Conservation (phyloP, 2,329 filamentous ascomycete genomes). For the Colletotrichum destructivum region DNA sequence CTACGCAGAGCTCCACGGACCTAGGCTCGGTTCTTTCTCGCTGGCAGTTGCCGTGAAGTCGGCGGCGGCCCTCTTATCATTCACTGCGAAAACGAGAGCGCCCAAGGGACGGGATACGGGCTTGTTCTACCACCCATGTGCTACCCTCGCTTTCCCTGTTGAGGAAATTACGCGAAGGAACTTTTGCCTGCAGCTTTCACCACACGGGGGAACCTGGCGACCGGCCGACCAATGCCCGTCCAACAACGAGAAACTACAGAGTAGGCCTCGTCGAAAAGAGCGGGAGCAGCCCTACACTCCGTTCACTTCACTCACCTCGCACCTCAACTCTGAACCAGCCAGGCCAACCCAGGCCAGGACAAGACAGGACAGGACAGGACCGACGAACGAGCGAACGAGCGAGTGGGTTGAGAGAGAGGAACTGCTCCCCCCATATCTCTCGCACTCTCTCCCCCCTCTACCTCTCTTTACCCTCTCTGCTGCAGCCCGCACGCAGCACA, state of each 20-base stretch:
- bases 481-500: not conserved
- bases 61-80: conserved; percentile 34
- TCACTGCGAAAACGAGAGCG: conserved; percentile 31
- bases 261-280: conserved; percentile 30
- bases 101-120: conserved; percentile 39
- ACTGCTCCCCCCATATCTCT: conserved; percentile 43
- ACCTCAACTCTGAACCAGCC: conserved; percentile 8
- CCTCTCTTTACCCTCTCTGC: conserved; percentile 9
- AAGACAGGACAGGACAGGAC: no score
- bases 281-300: conserved; percentile 11
- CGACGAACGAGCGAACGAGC: conserved; percentile 14
- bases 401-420: conserved; percentile 16
- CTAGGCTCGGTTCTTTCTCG: conserved; percentile 24
- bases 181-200: conserved; percentile 57
- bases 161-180: conserved; percentile 56
- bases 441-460: conserved; percentile 27
- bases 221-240: conserved; percentile 45
- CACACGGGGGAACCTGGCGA: conserved; percentile 52
- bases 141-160: conserved; percentile 54
- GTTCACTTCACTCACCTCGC: not conserved
- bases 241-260: conserved; percentile 28
- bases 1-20: conserved; percentile 38
- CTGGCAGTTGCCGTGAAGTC: conserved; percentile 8
- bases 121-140: conserved; percentile 42
- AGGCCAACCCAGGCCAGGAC: not conserved